These are phyloP conservation scores for Candida oleophila DNA, from an alignment of 805 yeast species.

Conservation along the genomic window DNA sequence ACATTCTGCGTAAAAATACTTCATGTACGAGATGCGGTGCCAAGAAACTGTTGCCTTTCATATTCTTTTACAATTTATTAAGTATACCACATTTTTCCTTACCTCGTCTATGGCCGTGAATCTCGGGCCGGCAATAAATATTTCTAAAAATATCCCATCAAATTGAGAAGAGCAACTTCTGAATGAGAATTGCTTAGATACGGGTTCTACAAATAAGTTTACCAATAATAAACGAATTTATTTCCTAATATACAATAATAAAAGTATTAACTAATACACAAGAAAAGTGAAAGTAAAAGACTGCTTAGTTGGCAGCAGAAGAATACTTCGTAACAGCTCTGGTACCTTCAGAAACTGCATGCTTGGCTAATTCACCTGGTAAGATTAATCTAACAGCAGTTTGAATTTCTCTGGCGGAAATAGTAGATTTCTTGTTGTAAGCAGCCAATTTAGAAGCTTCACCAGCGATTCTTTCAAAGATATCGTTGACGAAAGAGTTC, in stretches of 20 bases:
- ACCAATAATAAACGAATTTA: conserved; percentile 7
- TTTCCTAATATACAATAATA: conserved; percentile 7
- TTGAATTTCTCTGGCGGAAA: conserved; percentile 97
- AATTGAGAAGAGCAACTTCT: no score
- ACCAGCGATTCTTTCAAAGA: conserved; percentile 95
- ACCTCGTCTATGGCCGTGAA: no score
- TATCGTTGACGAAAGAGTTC: conserved; percentile 98
- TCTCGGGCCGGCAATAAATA: no score
- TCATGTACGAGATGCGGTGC: no score
- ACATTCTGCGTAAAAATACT: no score
- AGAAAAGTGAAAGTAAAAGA: conserved; percentile 3
- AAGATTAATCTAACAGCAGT: conserved; percentile 97
- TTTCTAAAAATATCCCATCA: no score
- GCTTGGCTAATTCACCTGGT: conserved; percentile 98
- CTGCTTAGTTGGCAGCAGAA: conserved; percentile 48
- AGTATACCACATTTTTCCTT: no score
- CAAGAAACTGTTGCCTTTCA: no score
- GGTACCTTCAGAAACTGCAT: conserved; percentile 98
- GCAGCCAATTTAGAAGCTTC: conserved; percentile 99
- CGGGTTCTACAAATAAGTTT: background rate
- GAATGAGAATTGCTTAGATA: no score
- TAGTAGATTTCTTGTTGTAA: conserved; percentile 97
- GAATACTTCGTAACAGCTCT: conserved; percentile 97
- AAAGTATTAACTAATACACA: conserved; percentile 6
- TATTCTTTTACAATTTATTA: no score